phyloP scores from a whole-genome alignment of 768 basidiomycete genomes.

The Russula dissimulans region DNA sequence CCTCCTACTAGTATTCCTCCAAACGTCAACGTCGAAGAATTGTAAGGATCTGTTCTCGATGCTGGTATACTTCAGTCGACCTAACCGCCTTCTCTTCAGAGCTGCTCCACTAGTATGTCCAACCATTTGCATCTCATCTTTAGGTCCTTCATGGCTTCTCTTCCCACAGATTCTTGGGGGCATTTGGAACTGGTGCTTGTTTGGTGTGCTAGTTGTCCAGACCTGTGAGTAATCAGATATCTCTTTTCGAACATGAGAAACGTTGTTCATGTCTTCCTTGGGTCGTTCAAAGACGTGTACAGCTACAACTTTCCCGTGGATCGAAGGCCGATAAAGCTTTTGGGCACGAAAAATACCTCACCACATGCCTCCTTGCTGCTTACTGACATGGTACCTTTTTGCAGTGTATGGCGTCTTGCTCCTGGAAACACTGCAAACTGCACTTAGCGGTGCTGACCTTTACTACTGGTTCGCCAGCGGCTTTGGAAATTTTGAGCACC shows the following conservation, averaged over 20 bases:
- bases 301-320: constrained; percentile 11
- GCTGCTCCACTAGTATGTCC: constrained; percentile 4
- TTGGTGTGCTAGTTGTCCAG: constrained; percentile 25
- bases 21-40: not conserved
- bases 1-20: too few species aligned
- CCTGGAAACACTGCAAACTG: constrained; percentile 22
- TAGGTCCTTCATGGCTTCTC: not conserved
- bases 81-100: not conserved
- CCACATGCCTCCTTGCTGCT: not conserved
- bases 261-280: not conserved
- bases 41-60: not conserved
- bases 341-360: not conserved
- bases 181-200: constrained; percentile 24
- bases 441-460: constrained; percentile 23
- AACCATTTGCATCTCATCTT: not conserved
- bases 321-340: not conserved
- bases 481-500: constrained; percentile 24
- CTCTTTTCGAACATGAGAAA: too few species aligned
- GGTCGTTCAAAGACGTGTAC: constrained; percentile 4
- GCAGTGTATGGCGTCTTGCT: constrained; percentile 24
- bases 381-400: not conserved
- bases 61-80: not conserved
- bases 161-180: not conserved
- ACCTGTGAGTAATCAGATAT: constrained; percentile 20
- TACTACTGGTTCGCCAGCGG: constrained; percentile 26